phyloP scores from a whole-genome alignment of 169 alveolate genomes.

The Theileria annulata region DNA sequence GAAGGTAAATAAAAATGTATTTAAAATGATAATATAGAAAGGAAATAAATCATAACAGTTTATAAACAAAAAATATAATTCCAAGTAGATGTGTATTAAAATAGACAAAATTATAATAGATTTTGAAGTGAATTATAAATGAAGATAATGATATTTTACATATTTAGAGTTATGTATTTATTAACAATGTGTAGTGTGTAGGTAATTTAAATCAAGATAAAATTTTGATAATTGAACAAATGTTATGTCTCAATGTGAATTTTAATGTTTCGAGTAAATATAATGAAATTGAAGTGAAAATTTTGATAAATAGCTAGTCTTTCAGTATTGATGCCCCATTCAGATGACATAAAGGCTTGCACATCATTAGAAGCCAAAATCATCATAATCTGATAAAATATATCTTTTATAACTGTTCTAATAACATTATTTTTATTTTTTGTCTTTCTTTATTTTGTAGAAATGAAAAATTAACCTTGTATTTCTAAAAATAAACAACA shows the following conservation, averaged over 20 bases:
- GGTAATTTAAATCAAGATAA: not conserved
- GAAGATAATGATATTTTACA: not conserved
- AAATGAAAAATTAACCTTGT: not conserved
- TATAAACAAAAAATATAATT: not conserved
- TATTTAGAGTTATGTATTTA: not conserved
- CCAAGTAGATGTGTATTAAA: not conserved
- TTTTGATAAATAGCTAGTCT: not conserved
- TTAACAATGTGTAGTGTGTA: slow-evolving; percentile 8
- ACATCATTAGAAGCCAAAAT: not conserved
- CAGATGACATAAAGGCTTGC: not conserved
- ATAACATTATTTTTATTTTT: not conserved
- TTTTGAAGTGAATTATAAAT: not conserved
- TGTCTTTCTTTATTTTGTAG: not conserved
- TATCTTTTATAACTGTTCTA: not conserved
- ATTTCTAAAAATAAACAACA: not conserved
- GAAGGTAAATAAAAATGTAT: not conserved
- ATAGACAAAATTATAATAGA: not conserved
- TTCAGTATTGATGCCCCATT: slow-evolving; percentile 6
- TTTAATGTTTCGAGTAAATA: not conserved
- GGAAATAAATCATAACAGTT: not conserved
- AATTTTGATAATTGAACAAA: not conserved
- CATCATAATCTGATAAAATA: not conserved
- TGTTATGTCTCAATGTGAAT: not conserved
- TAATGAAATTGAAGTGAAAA: not conserved
- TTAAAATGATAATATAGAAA: not conserved